A percentile compares a stretch with the other conserved stretches of the same genome.
Evolutionary conservation across 192 early-diverging fungal species (phyloP).

Genomic region (Coemansia sp.): DNA sequence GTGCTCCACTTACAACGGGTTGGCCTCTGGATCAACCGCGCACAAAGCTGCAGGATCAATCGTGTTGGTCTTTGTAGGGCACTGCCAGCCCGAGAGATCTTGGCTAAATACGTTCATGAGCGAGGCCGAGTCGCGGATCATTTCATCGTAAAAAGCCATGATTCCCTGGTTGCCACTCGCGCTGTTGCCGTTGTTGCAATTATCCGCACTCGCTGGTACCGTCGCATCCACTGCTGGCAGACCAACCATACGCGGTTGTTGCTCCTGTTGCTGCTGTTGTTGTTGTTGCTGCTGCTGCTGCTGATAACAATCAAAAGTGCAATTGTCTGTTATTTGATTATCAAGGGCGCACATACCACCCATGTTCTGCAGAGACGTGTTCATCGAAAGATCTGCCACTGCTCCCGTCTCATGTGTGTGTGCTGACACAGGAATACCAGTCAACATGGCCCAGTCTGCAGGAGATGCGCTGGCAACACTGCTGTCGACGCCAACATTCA

Average conservation of each 20-base stretch:
- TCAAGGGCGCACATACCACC: slow-evolving; percentile 29
- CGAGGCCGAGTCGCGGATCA: slow-evolving; percentile 52
- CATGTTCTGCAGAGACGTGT: slow-evolving; percentile 39
- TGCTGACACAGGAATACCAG: slow-evolving; percentile 32
- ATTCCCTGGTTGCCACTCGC: slow-evolving; percentile 19
- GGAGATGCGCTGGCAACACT: slow-evolving; percentile 19
- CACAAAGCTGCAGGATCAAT: slow-evolving; percentile 56
- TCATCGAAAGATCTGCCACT: slow-evolving; percentile 23
- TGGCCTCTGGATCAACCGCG: slow-evolving; percentile 54
- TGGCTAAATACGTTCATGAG: slow-evolving; percentile 54
- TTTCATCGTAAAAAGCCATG: slow-evolving; percentile 51
- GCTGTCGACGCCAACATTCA: slow-evolving; percentile 23
- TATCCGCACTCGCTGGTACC: slow-evolving; percentile 12
- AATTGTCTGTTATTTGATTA: slow-evolving; percentile 8
- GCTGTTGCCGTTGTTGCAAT: slow-evolving; percentile 11
- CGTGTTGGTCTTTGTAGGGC: slow-evolving; percentile 53
- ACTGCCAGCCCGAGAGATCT: slow-evolving; percentile 54
- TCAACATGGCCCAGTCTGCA: slow-evolving; percentile 51
- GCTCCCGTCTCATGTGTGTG: slow-evolving; percentile 5
- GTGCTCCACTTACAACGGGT: slow-evolving; percentile 21
- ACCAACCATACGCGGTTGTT: slow-evolving; percentile 11
- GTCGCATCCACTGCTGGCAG: slow-evolving; percentile 19
- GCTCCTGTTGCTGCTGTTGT: slow-evolving; percentile 12
- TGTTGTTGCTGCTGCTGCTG: slow-evolving; percentile 21
- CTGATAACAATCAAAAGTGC: slow-evolving; percentile 6